Evolutionary conservation across 768 basidiomycete genomes (phyloP), one percentile per base, ranked within the genome.

Genomic region (Omphalotus guepiniiformis): DNA sequence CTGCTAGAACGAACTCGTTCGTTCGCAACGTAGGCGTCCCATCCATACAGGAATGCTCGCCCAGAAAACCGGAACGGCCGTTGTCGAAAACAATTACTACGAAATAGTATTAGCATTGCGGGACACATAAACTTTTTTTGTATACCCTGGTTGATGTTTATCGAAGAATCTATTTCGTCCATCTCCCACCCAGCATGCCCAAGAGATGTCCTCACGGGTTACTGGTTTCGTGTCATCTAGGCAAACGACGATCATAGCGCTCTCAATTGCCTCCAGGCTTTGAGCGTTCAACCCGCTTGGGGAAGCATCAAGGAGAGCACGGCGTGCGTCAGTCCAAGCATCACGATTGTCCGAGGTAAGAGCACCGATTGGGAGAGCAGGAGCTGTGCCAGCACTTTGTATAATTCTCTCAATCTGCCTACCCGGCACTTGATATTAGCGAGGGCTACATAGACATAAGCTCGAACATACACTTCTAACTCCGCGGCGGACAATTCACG

Each of bases 111-210:
- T 22, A 38, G 18, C 39, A 34, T 35, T 21, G 29, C 25, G 13
- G 28, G 25, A 36, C 22, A 13, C 19, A 42, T 9, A 16, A 25
- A 36, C 23, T 44, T 3, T 22, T 15, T 35, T 19, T 38, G 21
- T n/a, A 34, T 4, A 73, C 85, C 27, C 62, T 93, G 91, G 58
- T 60, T 98, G 90, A 61, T 98, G 95, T 67, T 99, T 99, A 73
- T 98, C 96, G 61, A 85, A 97, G 75, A 88, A 99, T 50, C 95
- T 73, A 63, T 95, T 96, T 41, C 82, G 73, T 19, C 92, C 94
- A 55, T 95, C 79, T 26, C 93, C 95, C 19, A 84, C 83, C 93
- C 95, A 97, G 40, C 82, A 80, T 16, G 68, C 72, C 83, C 88
- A 87, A 47, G 87, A 87, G 11, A 87, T 73, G 23, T 89, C 82